These are phyloP conservation scores for Pseudoscleropodium purum DNA, from an alignment of 225 moss, liverwort and hornwort species.

Conservation along the genomic window DNA sequence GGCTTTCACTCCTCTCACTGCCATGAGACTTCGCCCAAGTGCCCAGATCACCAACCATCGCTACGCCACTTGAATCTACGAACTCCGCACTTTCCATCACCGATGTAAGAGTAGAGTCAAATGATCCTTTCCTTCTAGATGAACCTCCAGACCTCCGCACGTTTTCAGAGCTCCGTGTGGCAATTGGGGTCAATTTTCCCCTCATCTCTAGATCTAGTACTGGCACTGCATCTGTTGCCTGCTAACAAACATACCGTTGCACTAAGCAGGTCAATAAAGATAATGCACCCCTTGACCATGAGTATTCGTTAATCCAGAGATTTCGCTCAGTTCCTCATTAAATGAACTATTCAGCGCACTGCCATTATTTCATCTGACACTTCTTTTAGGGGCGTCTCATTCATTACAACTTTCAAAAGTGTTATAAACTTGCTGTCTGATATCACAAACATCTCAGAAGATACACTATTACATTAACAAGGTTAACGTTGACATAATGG, in stretches of 20 bases:
- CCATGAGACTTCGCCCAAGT: conserved; percentile 18
- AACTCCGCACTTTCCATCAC: conserved; percentile 36
- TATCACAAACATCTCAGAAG: background rate
- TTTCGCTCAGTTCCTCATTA: background rate
- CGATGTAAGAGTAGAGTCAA: conserved; percentile 42
- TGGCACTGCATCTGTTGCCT: conserved; percentile 20
- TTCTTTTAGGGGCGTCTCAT: background rate
- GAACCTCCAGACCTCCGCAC: conserved; percentile 19
- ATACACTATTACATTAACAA: background rate
- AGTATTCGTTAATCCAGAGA: background rate
- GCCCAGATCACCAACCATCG: conserved; percentile 1
- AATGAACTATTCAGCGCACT: background rate
- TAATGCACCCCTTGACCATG: background rate
- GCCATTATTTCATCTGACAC: background rate
- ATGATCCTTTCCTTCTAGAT: conserved; percentile 37
- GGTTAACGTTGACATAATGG: background rate
- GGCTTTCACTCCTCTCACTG: conserved; percentile 26
- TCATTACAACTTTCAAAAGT: background rate
- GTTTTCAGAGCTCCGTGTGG: conserved; percentile 13
- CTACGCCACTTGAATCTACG: conserved; percentile 7
- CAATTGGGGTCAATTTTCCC: conserved; percentile 14
- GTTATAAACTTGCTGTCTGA: background rate
- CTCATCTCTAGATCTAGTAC: conserved; percentile 26
- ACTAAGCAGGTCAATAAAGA: background rate
- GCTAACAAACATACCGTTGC: background rate